Evolutionary conservation across 805 yeast genomes (phyloP).

Genomic region (Komagataella ulmi): DNA sequence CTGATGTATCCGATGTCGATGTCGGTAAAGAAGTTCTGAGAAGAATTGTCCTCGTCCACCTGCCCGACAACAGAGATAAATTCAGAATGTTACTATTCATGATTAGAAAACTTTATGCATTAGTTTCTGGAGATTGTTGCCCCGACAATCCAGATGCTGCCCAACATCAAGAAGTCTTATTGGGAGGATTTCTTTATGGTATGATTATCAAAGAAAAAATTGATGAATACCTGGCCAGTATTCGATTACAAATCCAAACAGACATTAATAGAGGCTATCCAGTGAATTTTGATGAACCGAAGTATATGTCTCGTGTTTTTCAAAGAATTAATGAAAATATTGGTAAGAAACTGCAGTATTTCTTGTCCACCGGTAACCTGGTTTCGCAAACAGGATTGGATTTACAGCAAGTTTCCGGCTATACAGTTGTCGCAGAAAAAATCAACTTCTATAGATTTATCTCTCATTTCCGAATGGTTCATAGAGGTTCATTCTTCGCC

Average conservation of each 20-base stretch:
- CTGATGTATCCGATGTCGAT: constrained; percentile 78
- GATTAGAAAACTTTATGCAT: constrained; percentile 88
- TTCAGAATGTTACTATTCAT: constrained; percentile 81
- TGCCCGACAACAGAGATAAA: constrained; percentile 63
- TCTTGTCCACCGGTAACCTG: constrained; percentile 91
- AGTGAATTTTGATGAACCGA: constrained; percentile 72
- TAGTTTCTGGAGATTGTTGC: constrained; percentile 93
- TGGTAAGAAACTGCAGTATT: constrained; percentile 89
- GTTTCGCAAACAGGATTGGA: constrained; percentile 96
- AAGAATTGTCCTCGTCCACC: constrained; percentile 82
- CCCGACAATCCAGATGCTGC: constrained; percentile 99
- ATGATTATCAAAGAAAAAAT: constrained; percentile 94
- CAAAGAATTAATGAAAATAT: constrained; percentile 79
- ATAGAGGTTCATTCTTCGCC: constrained; percentile 98
- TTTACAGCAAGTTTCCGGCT: constrained; percentile 95
- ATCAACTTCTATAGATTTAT: constrained; percentile 94
- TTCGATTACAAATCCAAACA: constrained; percentile 60
- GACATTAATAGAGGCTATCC: constrained; percentile 74
- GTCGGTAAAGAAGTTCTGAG: constrained; percentile 78
- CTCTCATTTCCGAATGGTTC: constrained; percentile 99
- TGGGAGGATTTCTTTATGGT: constrained; percentile 94
- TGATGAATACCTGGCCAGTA: constrained; percentile 75
- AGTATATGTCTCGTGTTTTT: constrained; percentile 72
- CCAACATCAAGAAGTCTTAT: constrained; percentile 92
- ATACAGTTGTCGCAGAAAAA: constrained; percentile 97